Evolutionary conservation across 768 basidiomycete genomes (phyloP).

Genomic region (Mycena latifolia): DNA sequence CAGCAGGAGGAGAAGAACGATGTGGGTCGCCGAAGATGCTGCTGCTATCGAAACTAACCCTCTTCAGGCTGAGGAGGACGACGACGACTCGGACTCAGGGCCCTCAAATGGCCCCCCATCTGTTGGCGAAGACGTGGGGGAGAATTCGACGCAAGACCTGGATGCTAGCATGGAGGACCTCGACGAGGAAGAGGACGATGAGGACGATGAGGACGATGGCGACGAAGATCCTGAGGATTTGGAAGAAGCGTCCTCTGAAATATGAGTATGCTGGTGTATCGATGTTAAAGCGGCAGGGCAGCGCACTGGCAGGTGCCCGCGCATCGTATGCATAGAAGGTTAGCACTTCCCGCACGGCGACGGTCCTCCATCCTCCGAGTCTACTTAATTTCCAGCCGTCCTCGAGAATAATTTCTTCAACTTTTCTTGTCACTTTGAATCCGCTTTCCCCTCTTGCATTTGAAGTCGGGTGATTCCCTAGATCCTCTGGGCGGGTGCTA

Average conservation of each 20-base stretch:
- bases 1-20: conserved; percentile 90
- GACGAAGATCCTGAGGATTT: not conserved
- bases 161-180: conserved; percentile 4
- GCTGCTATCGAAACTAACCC: not conserved
- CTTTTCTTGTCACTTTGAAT: too few relatives aligned
- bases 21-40: conserved; percentile 52
- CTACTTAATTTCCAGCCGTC: too few relatives aligned
- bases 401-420: too few relatives aligned
- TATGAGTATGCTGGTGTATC: too few relatives aligned
- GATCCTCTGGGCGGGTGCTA: too few relatives aligned
- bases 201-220: not conserved
- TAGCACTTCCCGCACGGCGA: too few relatives aligned
- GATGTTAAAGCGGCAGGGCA: too few relatives aligned
- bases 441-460: too few relatives aligned
- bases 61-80: conserved; percentile 62
- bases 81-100: conserved; percentile 59
- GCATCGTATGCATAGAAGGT: too few relatives aligned
- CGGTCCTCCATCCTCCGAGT: too few relatives aligned
- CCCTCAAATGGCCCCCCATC: conserved; percentile 57
- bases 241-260: not conserved
- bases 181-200: not conserved
- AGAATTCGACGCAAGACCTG: conserved; percentile 39
- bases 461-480: too few relatives aligned
- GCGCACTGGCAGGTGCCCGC: too few relatives aligned
- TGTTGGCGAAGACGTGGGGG: conserved; percentile 61